These are phyloP conservation scores for Raphanus sativus DNA, from an alignment of 345 rosid species.

Conservation along the genomic window DNA sequence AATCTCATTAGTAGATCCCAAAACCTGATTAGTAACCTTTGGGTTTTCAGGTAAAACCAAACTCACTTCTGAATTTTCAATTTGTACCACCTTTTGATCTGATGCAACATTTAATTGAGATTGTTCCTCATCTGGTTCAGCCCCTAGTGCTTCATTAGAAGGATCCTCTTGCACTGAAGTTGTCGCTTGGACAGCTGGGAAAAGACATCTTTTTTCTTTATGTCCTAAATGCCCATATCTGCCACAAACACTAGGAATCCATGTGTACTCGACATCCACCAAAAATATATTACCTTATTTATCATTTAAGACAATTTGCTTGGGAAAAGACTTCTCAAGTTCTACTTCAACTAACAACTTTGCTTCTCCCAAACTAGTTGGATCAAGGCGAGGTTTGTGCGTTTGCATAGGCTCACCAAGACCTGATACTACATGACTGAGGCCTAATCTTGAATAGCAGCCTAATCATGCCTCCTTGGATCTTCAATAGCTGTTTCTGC, in stretches of 20 bases:
- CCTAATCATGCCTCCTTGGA: slow-evolving; percentile 79
- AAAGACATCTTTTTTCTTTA: no score
- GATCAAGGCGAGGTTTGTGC: not conserved
- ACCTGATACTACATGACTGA: not conserved
- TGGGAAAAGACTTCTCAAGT: not conserved
- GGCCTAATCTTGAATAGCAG: not conserved
- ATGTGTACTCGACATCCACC: not conserved
- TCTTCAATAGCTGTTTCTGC: slow-evolving; percentile 37
- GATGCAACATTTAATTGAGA: no score
- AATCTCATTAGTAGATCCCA: no score
- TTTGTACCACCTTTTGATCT: no score
- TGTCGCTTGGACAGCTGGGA: no score
- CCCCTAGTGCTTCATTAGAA: no score
- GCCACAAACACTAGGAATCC: not conserved
- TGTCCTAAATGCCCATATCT: not conserved
- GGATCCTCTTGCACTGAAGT: no score
- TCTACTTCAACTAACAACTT: not conserved
- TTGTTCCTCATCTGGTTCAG: no score
- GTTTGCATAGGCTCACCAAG: not conserved
- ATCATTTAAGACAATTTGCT: not conserved
- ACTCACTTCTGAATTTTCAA: no score
- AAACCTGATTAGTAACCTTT: no score
- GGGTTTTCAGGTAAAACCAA: no score
- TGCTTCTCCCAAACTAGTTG: not conserved
- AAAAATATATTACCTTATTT: not conserved